Evolutionary conservation across 163 green algal genomes (phyloP).

Genomic region (Volvox carteri): DNA sequence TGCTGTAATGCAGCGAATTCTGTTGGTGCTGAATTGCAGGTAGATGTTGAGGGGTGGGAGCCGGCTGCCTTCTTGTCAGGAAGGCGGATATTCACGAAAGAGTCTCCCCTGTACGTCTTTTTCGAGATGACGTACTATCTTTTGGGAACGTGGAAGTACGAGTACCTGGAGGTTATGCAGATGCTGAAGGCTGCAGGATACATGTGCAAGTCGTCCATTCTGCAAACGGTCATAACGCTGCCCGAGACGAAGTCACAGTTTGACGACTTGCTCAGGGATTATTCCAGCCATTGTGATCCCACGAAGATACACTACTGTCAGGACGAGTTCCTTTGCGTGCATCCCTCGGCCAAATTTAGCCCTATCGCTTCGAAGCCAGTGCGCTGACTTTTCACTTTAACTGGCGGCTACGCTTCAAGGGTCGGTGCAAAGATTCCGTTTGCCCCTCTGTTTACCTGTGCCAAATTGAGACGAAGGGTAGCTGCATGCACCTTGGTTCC

Average conservation of each 20-base stretch:
- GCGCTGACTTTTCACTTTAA: too few species aligned
- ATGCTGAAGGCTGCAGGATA: not conserved
- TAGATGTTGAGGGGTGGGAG: not conserved
- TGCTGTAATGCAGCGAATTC: not conserved
- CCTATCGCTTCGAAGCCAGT: too few species aligned
- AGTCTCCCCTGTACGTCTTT: not conserved
- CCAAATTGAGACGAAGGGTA: too few species aligned
- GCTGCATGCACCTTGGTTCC: too few species aligned
- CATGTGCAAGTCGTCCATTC: not conserved
- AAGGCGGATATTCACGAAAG: not conserved
- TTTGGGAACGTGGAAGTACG: not conserved
- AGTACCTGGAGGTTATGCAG: not conserved
- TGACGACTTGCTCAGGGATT: not conserved
- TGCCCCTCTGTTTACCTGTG: too few species aligned
- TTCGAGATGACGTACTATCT: conserved; percentile 5
- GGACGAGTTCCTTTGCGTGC: not conserved
- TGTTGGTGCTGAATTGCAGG: not conserved
- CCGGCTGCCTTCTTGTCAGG: not conserved
- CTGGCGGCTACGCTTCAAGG: too few species aligned
- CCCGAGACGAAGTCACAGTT: not conserved
- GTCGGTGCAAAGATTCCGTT: too few species aligned
- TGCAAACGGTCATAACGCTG: not conserved
- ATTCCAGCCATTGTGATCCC: not conserved
- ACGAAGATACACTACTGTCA: not conserved
- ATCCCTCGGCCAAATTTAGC: not conserved